Evolutionary conservation across 169 alveolate species (phyloP).

Genomic region (Babesia ovata): DNA sequence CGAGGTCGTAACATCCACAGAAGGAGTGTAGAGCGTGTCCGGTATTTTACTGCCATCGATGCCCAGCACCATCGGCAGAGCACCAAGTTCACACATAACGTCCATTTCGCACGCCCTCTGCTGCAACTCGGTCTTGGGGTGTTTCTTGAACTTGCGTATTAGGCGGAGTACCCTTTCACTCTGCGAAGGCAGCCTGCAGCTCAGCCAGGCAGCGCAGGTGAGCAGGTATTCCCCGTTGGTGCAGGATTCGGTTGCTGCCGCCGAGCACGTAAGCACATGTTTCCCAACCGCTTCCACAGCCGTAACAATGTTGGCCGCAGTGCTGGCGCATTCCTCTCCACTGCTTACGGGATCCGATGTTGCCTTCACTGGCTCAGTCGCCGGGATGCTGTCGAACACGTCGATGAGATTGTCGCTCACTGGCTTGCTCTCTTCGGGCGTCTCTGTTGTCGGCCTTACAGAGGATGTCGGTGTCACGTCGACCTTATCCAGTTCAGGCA

Average conservation of each 20-base stretch:
- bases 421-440: background rate
- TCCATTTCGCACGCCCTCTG: conserved; percentile 81
- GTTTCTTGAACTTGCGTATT: conserved; percentile 67
- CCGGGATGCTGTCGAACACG: background rate
- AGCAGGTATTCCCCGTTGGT: conserved; percentile 71
- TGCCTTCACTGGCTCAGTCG: background rate
- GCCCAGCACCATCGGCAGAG: conserved; percentile 10
- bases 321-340: background rate
- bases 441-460: background rate
- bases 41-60: background rate
- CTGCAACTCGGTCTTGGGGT: conserved; percentile 74
- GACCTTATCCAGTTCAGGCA: conserved; percentile 51
- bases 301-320: conserved; percentile 4
- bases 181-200: conserved; percentile 65
- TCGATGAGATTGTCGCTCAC: conserved; percentile 5
- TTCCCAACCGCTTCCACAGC: conserved; percentile 51
- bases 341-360: background rate
- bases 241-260: conserved; percentile 16
- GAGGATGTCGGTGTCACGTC: conserved; percentile 14
- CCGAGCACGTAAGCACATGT: conserved; percentile 60
- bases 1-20: background rate
- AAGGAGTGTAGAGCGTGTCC: background rate
- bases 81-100: conserved; percentile 13
- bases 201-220: conserved; percentile 73
- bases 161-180: conserved; percentile 59